These are phyloP conservation scores for Suhomyces emberorum DNA, from an alignment of 805 yeast species.

Conservation along the genomic window DNA sequence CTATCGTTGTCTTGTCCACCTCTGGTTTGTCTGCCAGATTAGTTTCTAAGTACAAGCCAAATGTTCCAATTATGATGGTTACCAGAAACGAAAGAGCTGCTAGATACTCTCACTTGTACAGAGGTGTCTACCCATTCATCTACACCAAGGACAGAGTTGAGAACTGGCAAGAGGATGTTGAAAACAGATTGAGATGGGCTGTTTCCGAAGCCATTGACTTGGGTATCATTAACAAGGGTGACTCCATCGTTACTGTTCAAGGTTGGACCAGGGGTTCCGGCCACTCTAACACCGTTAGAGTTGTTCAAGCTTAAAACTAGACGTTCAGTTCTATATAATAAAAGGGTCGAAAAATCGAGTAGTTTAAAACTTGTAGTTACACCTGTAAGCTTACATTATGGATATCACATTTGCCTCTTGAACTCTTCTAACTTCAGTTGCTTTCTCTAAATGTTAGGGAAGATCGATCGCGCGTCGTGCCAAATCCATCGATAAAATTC, in stretches of 20 bases:
- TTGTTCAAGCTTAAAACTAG: constrained; percentile 61
- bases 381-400: too few relatives aligned
- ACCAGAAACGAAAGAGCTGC: constrained; percentile 94
- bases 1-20: constrained; percentile 93
- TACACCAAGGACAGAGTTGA: constrained; percentile 62
- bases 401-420: too few relatives aligned
- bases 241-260: constrained; percentile 89
- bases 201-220: constrained; percentile 82
- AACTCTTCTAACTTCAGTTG: too few relatives aligned
- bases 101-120: constrained; percentile 91
- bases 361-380: too few relatives aligned
- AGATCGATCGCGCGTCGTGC: too few relatives aligned
- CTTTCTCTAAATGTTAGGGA: too few relatives aligned
- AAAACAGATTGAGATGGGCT: constrained; percentile 90
- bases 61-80: constrained; percentile 95
- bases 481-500: too few relatives aligned
- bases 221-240: constrained; percentile 85
- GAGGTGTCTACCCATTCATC: constrained; percentile 98
- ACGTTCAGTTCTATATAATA: not conserved
- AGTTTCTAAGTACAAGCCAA: constrained; percentile 96
- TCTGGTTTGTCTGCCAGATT: constrained; percentile 95
- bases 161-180: constrained; percentile 96
- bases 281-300: constrained; percentile 97
- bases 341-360: not conserved
- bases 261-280: constrained; percentile 99